Evolutionary conservation across 352 stramenopile genomes (phyloP).

Genomic region (Globisporangium nagaii): DNA sequence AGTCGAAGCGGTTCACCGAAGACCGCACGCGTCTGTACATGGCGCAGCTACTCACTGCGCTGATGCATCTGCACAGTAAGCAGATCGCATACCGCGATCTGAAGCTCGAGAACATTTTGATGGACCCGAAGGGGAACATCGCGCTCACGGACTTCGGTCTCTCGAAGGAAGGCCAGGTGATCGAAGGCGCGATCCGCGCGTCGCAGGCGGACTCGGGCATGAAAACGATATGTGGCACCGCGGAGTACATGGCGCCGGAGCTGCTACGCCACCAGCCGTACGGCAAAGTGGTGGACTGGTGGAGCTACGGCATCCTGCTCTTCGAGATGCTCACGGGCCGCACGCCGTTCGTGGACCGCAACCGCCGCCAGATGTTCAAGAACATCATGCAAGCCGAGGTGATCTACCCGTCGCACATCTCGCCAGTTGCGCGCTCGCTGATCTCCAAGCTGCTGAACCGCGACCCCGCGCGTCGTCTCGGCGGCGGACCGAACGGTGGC

Average conservation of each 20-base stretch:
- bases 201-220: slow-evolving; percentile 79
- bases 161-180: slow-evolving; percentile 79
- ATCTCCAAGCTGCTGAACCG: slow-evolving; percentile 92
- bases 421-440: slow-evolving; percentile 53
- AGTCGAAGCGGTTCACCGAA: slow-evolving; percentile 84
- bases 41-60: slow-evolving; percentile 77
- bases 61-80: slow-evolving; percentile 88
- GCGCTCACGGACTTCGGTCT: slow-evolving; percentile 85
- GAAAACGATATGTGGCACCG: slow-evolving; percentile 88
- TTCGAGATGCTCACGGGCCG: slow-evolving; percentile 88
- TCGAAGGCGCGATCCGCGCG: slow-evolving; percentile 76
- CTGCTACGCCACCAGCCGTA: slow-evolving; percentile 81
- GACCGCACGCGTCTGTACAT: slow-evolving; percentile 84
- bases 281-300: slow-evolving; percentile 88
- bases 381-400: slow-evolving; percentile 89
- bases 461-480: slow-evolving; percentile 89
- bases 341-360: slow-evolving; percentile 85
- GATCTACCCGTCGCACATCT: slow-evolving; percentile 87
- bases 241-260: slow-evolving; percentile 87
- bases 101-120: slow-evolving; percentile 89
- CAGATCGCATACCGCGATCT: slow-evolving; percentile 88
- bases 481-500: slow-evolving; percentile 79
- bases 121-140: slow-evolving; percentile 86
- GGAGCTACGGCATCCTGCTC: slow-evolving; percentile 85
- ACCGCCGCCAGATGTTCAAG: slow-evolving; percentile 88